Percentiles rank a stretch among this genome's conserved stretches.
Evolutionary conservation across 2,329 filamentous ascomycete species (phyloP).

Genomic region (Dryadomyces quercus-mongolicae): DNA sequence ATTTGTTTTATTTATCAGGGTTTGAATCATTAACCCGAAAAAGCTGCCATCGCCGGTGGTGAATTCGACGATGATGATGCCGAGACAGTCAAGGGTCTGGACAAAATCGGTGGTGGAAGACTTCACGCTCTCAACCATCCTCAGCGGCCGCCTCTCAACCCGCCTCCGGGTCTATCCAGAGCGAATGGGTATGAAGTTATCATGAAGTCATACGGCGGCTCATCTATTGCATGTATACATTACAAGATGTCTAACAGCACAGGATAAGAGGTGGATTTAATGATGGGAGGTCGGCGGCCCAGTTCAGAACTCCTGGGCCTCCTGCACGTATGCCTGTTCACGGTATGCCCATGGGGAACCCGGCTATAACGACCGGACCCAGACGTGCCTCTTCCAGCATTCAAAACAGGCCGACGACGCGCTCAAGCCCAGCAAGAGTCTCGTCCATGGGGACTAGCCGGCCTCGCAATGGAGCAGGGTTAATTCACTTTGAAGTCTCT

Average conservation of each 20-base stretch:
- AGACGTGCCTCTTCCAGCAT: too few species aligned
- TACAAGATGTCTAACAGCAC: not conserved
- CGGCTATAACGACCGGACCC: too few species aligned
- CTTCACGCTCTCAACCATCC: slow-evolving; percentile 8
- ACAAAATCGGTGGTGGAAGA: slow-evolving; percentile 9
- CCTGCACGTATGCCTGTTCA: too few species aligned
- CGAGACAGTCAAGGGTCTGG: slow-evolving; percentile 10
- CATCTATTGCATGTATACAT: not conserved
- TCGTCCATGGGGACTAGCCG: not conserved
- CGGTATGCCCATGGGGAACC: too few species aligned
- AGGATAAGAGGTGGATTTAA: not conserved
- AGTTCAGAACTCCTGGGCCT: not conserved
- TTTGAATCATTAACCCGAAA: not conserved
- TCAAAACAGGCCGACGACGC: too few species aligned
- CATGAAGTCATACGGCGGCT: not conserved
- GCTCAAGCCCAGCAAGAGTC: too few species aligned
- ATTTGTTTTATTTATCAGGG: not conserved
- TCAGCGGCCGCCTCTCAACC: not conserved
- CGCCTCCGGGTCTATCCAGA: not conserved
- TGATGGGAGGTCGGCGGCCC: not conserved
- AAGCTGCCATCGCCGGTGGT: slow-evolving; percentile 9
- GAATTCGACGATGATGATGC: slow-evolving; percentile 13
- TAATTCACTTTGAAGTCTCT: not conserved
- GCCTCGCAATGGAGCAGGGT: not conserved
- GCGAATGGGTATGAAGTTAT: not conserved